phyloP scores from a whole-genome alignment of 352 stramenopile species.

The Globisporangium polare region DNA sequence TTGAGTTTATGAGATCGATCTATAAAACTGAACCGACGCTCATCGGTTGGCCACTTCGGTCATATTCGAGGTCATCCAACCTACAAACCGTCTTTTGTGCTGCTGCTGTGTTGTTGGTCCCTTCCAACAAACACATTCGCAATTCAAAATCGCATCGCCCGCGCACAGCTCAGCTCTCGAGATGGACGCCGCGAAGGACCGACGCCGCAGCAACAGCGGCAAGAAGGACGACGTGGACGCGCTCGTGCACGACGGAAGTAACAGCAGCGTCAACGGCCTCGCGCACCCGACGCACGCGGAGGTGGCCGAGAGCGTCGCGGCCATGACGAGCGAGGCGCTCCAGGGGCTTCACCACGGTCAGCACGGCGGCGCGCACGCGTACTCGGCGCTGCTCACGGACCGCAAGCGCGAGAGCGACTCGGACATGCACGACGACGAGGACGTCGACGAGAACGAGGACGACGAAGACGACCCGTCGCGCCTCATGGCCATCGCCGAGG shows the following conservation, averaged over 20 bases:
- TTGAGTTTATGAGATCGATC: too few species aligned
- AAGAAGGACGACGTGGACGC: constrained; percentile 15
- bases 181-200: constrained; percentile 15
- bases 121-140: neutral
- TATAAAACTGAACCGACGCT: too few species aligned
- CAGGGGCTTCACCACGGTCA: constrained; percentile 22
- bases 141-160: neutral
- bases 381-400: constrained; percentile 54
- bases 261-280: constrained; percentile 5
- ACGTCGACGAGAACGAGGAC: constrained; percentile 37
- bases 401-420: constrained; percentile 57
- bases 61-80: too few species aligned
- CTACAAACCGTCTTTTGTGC: too few species aligned
- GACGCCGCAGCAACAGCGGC: constrained; percentile 18
- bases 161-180: neutral
- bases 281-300: constrained; percentile 12
- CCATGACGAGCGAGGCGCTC: constrained; percentile 20
- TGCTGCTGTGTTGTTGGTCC: neutral
- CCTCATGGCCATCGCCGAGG: constrained; percentile 49
- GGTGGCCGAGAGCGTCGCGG: constrained; percentile 18
- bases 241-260: constrained; percentile 7
- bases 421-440: constrained; percentile 52
- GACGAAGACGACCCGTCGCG: constrained; percentile 31
- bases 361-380: constrained; percentile 27
- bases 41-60: too few species aligned